Evolutionary conservation across 768 basidiomycete species (phyloP), one percentile per base, ranked within the genome.

Genomic region (Mycena maculata): DNA sequence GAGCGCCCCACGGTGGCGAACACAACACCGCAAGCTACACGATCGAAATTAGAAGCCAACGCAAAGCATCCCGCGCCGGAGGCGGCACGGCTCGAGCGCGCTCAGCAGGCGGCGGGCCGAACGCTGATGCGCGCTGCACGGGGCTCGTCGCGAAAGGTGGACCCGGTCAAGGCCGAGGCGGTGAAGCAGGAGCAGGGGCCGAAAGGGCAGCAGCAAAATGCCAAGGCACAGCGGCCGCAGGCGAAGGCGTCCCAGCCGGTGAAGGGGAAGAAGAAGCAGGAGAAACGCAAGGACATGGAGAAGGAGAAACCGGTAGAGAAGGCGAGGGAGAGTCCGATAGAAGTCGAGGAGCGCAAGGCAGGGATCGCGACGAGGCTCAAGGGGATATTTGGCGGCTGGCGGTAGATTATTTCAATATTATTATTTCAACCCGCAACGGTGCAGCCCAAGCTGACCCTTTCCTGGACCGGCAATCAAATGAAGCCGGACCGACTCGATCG

Each of bases 311-410:
- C 11, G 22, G 25, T 7, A 33, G 27, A 15, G 56, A n/a, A 48
- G 33, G 15, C 8, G 36, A 0, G 11, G 3, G 16, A 33, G 45
- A 52, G 20, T 28, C 52, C 58, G 47, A 61, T 61, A 25, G 60
- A 67, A 54, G 60, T 56, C 16, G 60, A 67, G 48, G 65, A 67
- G 60, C 53, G 60, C 38, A 3, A 16, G 31, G 22, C 45, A 5
- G 65, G 65, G 10, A 57, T 67, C 16, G 2, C 45, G 23, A 28
- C 8, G n/a, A 41, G 65, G 41, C 13, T 67, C 30, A 67, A 57
- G 47, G 59, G 59, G 39, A 2, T 67, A 47, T 28, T 61, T 2
- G 30, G 54, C 6, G 60, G 65, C 0, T 67, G 65, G 65, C 22
- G 18, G 7, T 60, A 30, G 30, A 8, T 0, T 38, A n/a, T n/a